Percentiles rank a stretch among this genome's conserved stretches.
Conservation (phyloP, 164 flowering plant genomes). For the Aristolochia contorta region DNA sequence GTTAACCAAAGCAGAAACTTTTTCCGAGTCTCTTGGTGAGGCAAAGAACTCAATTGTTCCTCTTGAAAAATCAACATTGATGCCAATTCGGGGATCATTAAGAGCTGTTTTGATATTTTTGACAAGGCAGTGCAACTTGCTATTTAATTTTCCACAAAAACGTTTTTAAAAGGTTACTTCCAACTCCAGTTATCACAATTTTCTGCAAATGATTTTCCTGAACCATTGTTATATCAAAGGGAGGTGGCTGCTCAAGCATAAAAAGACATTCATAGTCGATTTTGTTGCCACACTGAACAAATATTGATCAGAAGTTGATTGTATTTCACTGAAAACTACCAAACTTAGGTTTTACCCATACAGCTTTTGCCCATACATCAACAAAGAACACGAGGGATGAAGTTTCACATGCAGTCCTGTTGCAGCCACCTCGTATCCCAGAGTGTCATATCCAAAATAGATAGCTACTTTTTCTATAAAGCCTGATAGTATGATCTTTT, state of each 20-base stretch:
- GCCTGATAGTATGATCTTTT: constrained; percentile 58
- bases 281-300: constrained; percentile 77
- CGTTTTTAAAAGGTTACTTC: constrained; percentile 46
- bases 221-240: constrained; percentile 44
- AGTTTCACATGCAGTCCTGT: constrained; percentile 63
- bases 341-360: too few relatives aligned
- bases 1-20: constrained; percentile 31
- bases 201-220: constrained; percentile 37
- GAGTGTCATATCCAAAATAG: constrained; percentile 72
- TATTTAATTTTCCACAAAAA: constrained; percentile 71
- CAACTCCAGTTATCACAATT: constrained; percentile 41
- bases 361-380: constrained; percentile 61
- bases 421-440: constrained; percentile 86
- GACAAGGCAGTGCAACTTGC: constrained; percentile 31
- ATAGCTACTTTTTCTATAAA: constrained; percentile 78
- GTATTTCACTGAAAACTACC: constrained; percentile 82
- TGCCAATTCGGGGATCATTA: constrained; percentile 45
- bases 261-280: constrained; percentile 51
- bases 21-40: constrained; percentile 33
- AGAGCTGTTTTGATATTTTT: constrained; percentile 36
- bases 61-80: constrained; percentile 51
- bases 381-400: constrained; percentile 89
- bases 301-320: constrained; percentile 51
- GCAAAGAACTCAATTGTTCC: constrained; percentile 55
- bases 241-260: constrained; percentile 46